Conservation (phyloP, 2,329 filamentous ascomycete genomes). For the Tolypocladium pustulatum region DNA sequence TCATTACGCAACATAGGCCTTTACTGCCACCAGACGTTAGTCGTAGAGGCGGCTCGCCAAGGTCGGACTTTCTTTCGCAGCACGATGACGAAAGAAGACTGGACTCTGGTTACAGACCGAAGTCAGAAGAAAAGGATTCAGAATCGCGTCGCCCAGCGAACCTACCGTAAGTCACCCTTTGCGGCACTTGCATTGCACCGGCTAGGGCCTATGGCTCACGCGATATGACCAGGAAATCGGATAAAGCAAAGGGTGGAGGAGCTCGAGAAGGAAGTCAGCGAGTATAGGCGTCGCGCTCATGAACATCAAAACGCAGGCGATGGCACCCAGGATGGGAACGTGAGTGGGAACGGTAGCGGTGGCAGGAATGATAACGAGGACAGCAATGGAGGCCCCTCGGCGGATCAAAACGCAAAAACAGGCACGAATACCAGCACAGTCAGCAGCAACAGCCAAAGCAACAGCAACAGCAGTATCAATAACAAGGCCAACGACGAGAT, state of each 20-base stretch:
- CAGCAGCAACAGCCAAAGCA: background rate
- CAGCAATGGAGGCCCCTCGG: background rate
- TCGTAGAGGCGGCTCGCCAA: background rate
- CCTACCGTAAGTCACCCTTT: slow-evolving; percentile 1
- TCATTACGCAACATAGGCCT: background rate
- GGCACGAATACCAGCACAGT: background rate
- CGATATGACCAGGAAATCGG: background rate
- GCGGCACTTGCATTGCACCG: background rate
- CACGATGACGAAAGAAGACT: slow-evolving; percentile 2
- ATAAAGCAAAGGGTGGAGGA: slow-evolving; percentile 4
- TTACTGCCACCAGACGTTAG: background rate
- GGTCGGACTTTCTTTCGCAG: background rate
- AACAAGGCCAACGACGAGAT: background rate
- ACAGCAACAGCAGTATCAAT: background rate
- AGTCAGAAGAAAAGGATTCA: slow-evolving; percentile 4
- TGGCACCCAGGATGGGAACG: background rate
- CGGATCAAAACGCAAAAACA: background rate
- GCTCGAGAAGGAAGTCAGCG: slow-evolving; percentile 3
- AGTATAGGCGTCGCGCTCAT: slow-evolving; percentile 3
- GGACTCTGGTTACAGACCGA: slow-evolving; percentile 1
- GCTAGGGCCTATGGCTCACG: background rate
- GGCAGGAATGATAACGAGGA: background rate
- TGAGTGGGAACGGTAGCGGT: background rate
- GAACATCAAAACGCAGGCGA: background rate
- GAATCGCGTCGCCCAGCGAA: slow-evolving; percentile 2